phyloP scores from a whole-genome alignment of 352 stramenopile species.

The Pythium brachiatum region DNA sequence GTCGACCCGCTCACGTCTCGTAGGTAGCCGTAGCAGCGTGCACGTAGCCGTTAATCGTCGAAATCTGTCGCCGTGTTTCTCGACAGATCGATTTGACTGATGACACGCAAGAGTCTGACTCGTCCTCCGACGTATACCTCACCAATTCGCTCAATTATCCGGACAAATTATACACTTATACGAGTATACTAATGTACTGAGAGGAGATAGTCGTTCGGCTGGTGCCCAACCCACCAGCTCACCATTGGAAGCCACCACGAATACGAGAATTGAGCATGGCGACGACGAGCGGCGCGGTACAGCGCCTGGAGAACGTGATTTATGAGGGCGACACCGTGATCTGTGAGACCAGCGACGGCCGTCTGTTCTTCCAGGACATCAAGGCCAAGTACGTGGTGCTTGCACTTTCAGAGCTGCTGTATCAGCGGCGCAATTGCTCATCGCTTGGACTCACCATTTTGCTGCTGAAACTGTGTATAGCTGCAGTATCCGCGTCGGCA shows the following conservation, averaged over 20 bases:
- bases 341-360: constrained; percentile 81
- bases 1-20: background rate
- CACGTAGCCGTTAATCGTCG: background rate
- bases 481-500: constrained; percentile 72
- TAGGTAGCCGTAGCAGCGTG: background rate
- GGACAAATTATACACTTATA: constrained; percentile 2
- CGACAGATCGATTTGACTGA: background rate
- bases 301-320: constrained; percentile 66
- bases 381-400: constrained; percentile 49
- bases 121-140: constrained; percentile 9
- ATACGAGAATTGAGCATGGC: background rate
- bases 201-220: background rate
- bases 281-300: constrained; percentile 5
- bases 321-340: constrained; percentile 87
- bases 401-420: background rate
- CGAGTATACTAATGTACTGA: constrained; percentile 16
- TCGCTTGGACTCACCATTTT: background rate
- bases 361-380: constrained; percentile 83
- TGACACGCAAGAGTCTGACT: constrained; percentile 12
- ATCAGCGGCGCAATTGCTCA: constrained; percentile 1
- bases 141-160: constrained; percentile 6
- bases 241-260: background rate
- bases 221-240: constrained; percentile 11
- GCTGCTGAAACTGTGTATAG: constrained; percentile 22
- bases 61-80: background rate